These are phyloP conservation scores for Gentiana straminea DNA, from an alignment of 257 asterid genomes.

Conservation along the genomic window DNA sequence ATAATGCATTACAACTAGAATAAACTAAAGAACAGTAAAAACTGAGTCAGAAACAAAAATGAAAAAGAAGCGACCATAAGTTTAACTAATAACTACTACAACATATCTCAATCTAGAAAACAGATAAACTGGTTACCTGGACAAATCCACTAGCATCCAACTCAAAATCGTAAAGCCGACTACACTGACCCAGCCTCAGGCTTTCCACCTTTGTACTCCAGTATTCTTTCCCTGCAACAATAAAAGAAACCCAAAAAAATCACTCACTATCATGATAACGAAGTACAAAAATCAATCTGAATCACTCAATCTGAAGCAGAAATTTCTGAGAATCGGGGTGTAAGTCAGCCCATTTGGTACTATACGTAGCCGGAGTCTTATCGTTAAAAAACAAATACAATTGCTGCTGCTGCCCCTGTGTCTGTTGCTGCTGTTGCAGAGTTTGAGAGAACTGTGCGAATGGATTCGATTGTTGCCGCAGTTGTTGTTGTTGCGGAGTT, in stretches of 20 bases:
- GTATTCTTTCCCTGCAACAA: constrained; percentile 62
- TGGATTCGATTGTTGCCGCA: constrained; percentile 5
- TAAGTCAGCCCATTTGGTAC: constrained; percentile 94
- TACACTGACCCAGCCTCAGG: constrained; percentile 78
- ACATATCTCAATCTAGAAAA: no score
- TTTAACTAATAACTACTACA: no score
- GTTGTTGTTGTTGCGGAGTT: constrained; percentile 29
- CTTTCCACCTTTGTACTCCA: constrained; percentile 87
- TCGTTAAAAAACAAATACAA: constrained; percentile 63
- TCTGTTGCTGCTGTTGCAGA: constrained; percentile 24
- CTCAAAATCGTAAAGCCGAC: constrained; percentile 89
- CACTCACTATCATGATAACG: not conserved
- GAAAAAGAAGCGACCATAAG: no score
- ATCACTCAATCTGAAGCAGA: constrained; percentile 74
- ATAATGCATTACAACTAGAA: no score
- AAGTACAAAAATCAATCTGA: not conserved
- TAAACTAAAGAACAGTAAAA: no score
- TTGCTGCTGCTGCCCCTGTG: constrained; percentile 44
- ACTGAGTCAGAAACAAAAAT: no score
- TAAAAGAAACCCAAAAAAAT: constrained; percentile 4
- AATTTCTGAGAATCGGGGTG: constrained; percentile 90
- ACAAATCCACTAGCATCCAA: constrained; percentile 69
- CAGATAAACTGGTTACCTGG: constrained; percentile 37
- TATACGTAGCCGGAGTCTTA: constrained; percentile 73
- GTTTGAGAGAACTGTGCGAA: constrained; percentile 3